These are phyloP conservation scores for Noccaea bulbosa DNA, from an alignment of 345 rosid genomes.

Conservation along the genomic window DNA sequence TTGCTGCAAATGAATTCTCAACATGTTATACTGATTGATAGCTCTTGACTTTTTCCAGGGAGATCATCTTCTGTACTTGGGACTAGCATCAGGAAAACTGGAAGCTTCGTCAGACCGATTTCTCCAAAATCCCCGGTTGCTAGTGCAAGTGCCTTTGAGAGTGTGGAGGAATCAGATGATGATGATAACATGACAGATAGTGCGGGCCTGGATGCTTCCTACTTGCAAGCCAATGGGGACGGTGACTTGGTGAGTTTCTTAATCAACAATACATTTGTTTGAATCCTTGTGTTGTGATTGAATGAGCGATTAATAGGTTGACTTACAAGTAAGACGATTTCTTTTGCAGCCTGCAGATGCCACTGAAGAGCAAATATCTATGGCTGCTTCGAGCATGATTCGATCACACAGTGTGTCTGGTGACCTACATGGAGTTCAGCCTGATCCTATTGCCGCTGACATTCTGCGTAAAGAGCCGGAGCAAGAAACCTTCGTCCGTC, in stretches of 20 bases:
- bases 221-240: slow-evolving; percentile 69
- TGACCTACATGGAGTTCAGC: slow-evolving; percentile 97
- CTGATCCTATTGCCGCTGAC: slow-evolving; percentile 98
- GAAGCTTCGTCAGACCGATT: slow-evolving; percentile 68
- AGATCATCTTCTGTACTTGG: slow-evolving; percentile 64
- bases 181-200: slow-evolving; percentile 75
- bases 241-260: slow-evolving; percentile 76
- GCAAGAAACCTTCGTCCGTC: slow-evolving; percentile 92
- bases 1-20: too few species aligned
- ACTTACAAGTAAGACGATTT: neutral
- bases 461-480: slow-evolving; percentile 98
- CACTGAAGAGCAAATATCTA: slow-evolving; percentile 61
- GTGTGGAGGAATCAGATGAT: slow-evolving; percentile 91
- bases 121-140: slow-evolving; percentile 97
- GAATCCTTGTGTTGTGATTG: slow-evolving; percentile 2
- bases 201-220: slow-evolving; percentile 62
- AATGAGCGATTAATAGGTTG: neutral
- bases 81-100: slow-evolving; percentile 58
- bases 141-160: slow-evolving; percentile 94
- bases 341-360: slow-evolving; percentile 49
- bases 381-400: slow-evolving; percentile 80
- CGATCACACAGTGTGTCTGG: slow-evolving; percentile 95
- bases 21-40: too few species aligned
- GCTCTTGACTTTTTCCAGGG: slow-evolving; percentile 47
- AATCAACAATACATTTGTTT: neutral